Conservation (phyloP, 495 filamentous ascomycete genomes). For the Penicillium paradoxum region DNA sequence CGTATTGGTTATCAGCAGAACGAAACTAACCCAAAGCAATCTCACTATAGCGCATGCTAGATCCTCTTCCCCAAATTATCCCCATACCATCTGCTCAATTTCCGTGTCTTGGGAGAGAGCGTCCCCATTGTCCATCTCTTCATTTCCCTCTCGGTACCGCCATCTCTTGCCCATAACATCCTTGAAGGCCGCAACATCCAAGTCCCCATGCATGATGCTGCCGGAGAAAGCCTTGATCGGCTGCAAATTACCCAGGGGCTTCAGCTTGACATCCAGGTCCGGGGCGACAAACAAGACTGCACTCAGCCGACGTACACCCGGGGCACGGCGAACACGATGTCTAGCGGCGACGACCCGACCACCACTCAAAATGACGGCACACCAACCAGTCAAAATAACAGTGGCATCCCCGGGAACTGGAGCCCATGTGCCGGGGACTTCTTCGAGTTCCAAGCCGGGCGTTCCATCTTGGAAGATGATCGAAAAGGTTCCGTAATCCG, state of each 20-base stretch:
- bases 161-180: conserved; percentile 24
- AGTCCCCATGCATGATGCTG: conserved; percentile 1
- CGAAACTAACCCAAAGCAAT: too few species aligned
- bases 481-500: conserved; percentile 18
- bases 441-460: conserved; percentile 17
- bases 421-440: conserved; percentile 11
- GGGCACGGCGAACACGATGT: conserved; percentile 11
- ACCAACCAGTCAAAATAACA: conserved; percentile 19
- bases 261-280: background rate
- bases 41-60: too few species aligned
- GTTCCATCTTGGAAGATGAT: conserved; percentile 23
- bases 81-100: background rate
- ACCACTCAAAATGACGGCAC: conserved; percentile 16
- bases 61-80: background rate
- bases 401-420: conserved; percentile 17
- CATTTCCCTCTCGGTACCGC: conserved; percentile 20
- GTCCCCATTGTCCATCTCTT: conserved; percentile 8
- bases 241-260: background rate
- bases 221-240: background rate
- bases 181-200: conserved; percentile 19
- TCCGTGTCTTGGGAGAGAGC: background rate
- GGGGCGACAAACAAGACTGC: background rate
- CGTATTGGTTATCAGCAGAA: too few species aligned
- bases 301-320: background rate
- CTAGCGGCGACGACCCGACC: conserved; percentile 15